These are phyloP conservation scores for Acacia concinna DNA, from an alignment of 331 rosid species.

Conservation along the genomic window DNA sequence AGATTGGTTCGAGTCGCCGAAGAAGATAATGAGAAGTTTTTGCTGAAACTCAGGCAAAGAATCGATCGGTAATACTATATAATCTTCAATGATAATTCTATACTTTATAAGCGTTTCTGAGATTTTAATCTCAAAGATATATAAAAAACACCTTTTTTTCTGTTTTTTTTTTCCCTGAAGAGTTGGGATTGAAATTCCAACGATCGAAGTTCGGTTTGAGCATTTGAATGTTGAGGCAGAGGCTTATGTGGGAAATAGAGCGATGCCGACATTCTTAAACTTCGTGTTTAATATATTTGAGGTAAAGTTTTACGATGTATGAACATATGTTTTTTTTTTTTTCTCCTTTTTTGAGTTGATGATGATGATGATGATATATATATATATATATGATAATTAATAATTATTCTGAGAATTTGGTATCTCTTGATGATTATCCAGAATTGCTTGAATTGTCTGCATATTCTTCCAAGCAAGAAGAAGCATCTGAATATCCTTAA, in stretches of 20 bases:
- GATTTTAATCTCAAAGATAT: background rate
- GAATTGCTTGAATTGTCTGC: constrained; percentile 49
- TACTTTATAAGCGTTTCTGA: background rate
- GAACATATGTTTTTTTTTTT: background rate
- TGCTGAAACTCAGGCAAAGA: constrained; percentile 56
- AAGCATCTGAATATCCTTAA: constrained; percentile 50
- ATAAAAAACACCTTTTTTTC: background rate
- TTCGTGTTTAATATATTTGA: constrained; percentile 42
- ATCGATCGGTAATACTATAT: constrained; percentile 43
- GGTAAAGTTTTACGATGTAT: constrained; percentile 35
- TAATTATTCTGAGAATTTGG: background rate
- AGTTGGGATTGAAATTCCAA: constrained; percentile 72
- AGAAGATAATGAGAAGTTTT: constrained; percentile 61
- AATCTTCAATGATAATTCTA: background rate
- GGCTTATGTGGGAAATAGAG: constrained; percentile 60
- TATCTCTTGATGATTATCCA: constrained; percentile 9
- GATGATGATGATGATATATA: background rate
- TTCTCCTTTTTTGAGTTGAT: no score
- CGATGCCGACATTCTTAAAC: constrained; percentile 56
- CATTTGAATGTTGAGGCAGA: constrained; percentile 55
- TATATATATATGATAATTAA: background rate
- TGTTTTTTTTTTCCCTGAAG: constrained; percentile 35
- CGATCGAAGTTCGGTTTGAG: constrained; percentile 71
- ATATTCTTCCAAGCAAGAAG: constrained; percentile 52
- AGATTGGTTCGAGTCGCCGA: constrained; percentile 54